phyloP scores from a whole-genome alignment of 345 rosid genomes.

The Gossypium herbaceum region DNA sequence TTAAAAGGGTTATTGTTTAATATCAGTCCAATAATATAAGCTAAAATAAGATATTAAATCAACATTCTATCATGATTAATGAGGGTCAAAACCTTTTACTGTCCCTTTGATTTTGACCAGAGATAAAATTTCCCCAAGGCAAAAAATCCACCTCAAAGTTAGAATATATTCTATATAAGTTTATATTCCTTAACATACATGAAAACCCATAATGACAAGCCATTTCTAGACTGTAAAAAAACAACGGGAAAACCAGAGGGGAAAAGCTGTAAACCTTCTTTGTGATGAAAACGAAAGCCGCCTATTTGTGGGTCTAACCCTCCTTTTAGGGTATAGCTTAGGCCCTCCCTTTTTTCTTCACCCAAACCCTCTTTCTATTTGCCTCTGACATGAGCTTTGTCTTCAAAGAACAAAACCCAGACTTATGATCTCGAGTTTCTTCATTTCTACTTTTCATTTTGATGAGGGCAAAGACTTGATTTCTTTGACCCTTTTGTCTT shows the following conservation, averaged over 20 bases:
- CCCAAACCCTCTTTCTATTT: not conserved
- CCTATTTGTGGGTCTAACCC: not conserved
- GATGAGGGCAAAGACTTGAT: not conserved
- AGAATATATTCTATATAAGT: not conserved
- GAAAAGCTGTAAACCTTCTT: not conserved
- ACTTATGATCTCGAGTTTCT: not conserved
- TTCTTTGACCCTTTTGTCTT: not conserved
- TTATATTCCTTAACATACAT: not conserved
- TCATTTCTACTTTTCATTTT: not conserved
- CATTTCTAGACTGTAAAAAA: not conserved
- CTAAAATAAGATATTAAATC: not conserved
- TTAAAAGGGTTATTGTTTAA: not conserved
- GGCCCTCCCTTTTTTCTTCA: not conserved
- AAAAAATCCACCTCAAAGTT: not conserved
- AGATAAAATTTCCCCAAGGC: not conserved
- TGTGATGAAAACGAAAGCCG: not conserved
- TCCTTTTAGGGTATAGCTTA: not conserved
- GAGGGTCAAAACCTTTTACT: not conserved
- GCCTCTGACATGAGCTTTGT: not conserved
- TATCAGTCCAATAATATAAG: not conserved
- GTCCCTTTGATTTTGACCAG: not conserved
- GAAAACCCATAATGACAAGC: not conserved
- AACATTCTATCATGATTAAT: not conserved
- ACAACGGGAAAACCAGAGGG: not conserved
- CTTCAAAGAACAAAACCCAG: not conserved